Evolutionary conservation across 106 monocot genomes (phyloP), one percentile per base, ranked within the genome.

Genomic region (Dendrobium nobile): DNA sequence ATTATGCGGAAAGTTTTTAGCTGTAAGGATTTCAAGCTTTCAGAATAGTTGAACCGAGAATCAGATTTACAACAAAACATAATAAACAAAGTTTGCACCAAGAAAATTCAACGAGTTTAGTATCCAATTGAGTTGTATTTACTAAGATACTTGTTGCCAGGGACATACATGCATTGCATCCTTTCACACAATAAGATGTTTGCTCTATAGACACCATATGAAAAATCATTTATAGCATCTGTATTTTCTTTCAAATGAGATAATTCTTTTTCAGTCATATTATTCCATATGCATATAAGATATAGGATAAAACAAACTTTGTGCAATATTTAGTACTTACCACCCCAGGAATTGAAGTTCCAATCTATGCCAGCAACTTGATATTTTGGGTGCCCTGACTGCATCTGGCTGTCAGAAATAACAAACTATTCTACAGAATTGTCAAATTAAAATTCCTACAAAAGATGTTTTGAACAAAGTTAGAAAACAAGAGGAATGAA

Each of bases 301-400:
- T 1, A 42, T 19, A 18, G n/a, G 33, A 33, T 37, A 70, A 67
- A 37, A 37, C 27, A 74, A 42, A 70, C 13, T 70, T 74, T 41
- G 74, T 74, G 42, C 4, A 74, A 27, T 27, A 48, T 27, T 47
- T 48, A 47, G 11, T 42, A 47, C 83, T 79, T 90, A 99, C 98
- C 98, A 79, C 98, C 98, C 98, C 98, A 99, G 80, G 84, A 85
- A 84, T 99, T 99, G 79, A 99, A 99, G 67, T 84, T 89, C 98
- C 98, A 95, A 86, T 95, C 89, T 79, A 99, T 91, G 59, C 98
- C 98, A 28, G 98, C 98, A 79, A 95, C 82, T 75, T 51, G 56
- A 84, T 79, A 41, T 78, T 82, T 81, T 59, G 64, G 24, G 45
- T 55, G 76, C 47, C 73, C 79, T 70, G 75, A 64, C 33, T 7